Conservation (phyloP, 345 rosid genomes). For the Syzygium aqueum region DNA sequence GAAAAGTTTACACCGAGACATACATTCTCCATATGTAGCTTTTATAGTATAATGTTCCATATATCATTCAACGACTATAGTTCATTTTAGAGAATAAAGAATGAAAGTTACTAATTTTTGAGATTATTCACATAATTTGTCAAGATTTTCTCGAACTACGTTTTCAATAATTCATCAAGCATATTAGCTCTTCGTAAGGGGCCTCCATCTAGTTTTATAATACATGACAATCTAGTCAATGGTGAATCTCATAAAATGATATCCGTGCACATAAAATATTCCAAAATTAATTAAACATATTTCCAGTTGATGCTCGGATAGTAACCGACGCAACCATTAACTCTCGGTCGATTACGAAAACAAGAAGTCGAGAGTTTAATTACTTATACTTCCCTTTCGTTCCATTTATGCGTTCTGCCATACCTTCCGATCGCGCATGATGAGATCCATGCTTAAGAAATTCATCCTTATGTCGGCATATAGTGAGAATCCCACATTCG, state of each 20-base stretch:
- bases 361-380: background rate
- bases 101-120: background rate
- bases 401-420: background rate
- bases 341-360: background rate
- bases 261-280: background rate
- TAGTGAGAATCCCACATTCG: too few species aligned
- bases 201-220: background rate
- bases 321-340: background rate
- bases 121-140: background rate
- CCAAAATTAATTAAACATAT: background rate
- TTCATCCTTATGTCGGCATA: background rate
- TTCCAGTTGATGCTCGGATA: background rate
- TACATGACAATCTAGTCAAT: background rate
- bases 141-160: background rate
- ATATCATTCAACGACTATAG: background rate
- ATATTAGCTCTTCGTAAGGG: background rate
- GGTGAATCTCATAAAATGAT: background rate
- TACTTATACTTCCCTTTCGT: background rate
- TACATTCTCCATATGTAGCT: background rate
- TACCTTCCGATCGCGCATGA: background rate
- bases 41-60: background rate
- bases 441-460: background rate
- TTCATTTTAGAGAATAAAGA: background rate
- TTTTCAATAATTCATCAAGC: background rate
- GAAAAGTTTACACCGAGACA: background rate